Conservation (phyloP, 345 rosid species). For the Corchorus olitorius region DNA sequence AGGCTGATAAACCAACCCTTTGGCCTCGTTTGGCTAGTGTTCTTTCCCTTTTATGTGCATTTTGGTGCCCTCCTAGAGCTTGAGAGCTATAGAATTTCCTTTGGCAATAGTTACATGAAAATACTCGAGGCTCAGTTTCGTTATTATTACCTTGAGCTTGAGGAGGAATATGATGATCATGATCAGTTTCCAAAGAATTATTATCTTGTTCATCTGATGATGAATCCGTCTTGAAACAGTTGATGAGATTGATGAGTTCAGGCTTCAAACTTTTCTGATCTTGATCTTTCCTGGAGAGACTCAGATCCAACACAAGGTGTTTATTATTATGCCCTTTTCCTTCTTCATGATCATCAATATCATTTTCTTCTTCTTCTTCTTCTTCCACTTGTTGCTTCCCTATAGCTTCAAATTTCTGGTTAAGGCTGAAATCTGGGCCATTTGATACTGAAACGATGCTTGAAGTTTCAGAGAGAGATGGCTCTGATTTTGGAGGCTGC, state of each 20-base stretch:
- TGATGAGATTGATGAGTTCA: conserved; percentile 58
- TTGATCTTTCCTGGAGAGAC: conserved; percentile 47
- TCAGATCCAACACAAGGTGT: conserved; percentile 58
- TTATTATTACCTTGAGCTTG: conserved; percentile 32
- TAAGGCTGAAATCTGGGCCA: conserved; percentile 14
- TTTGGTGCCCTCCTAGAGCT: conserved; percentile 96
- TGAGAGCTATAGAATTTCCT: conserved; percentile 94
- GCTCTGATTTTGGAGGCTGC: conserved; percentile 40
- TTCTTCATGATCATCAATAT: not conserved
- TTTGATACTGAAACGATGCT: conserved; percentile 39
- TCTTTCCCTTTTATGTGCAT: conserved; percentile 89
- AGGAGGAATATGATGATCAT: not conserved
- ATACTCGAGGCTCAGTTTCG: conserved; percentile 61
- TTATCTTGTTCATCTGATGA: conserved; percentile 20
- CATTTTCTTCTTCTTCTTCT: conserved; percentile 17
- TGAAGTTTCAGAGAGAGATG: conserved; percentile 38
- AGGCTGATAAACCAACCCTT: conserved; percentile 28
- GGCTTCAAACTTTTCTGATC: conserved; percentile 20
- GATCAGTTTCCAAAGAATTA: conserved; percentile 20
- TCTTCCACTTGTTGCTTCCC: conserved; percentile 17
- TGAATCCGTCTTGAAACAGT: conserved; percentile 35
- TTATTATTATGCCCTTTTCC: conserved; percentile 17
- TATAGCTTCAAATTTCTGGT: not conserved
- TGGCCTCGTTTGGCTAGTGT: conserved; percentile 82
- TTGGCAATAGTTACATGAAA: conserved; percentile 89